Evolutionary conservation across 441 rosid species (phyloP).

Genomic region (Aleurites moluccanus): DNA sequence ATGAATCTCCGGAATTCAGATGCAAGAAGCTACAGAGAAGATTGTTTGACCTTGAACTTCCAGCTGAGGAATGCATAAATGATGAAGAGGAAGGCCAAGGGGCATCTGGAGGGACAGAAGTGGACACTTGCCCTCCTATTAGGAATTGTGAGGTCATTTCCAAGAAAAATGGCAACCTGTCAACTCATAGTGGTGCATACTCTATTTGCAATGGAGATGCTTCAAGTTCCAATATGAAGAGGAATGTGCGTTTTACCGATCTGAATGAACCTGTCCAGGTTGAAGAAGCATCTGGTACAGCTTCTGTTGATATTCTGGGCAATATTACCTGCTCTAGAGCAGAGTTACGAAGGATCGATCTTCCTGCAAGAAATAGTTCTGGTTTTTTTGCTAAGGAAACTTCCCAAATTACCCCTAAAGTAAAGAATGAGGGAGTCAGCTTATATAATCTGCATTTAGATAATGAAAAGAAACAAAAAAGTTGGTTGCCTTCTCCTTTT

Average conservation of each 20-base stretch:
- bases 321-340: constrained; percentile 26
- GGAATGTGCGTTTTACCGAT: constrained; percentile 22
- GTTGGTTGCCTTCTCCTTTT: constrained; percentile 14
- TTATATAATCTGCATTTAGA: constrained; percentile 25
- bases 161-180: constrained; percentile 20
- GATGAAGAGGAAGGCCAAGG: constrained; percentile 33
- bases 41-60: constrained; percentile 45
- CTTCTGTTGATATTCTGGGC: constrained; percentile 26
- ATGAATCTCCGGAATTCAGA: constrained; percentile 27
- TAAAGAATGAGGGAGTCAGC: constrained; percentile 24
- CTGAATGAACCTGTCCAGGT: constrained; percentile 38
- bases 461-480: constrained; percentile 22
- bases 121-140: constrained; percentile 20
- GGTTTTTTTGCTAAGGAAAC: constrained; percentile 29
- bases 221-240: constrained; percentile 22
- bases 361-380: constrained; percentile 25
- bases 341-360: constrained; percentile 24
- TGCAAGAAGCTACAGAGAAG: constrained; percentile 33
- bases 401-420: constrained; percentile 24
- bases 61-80: constrained; percentile 35
- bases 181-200: constrained; percentile 12
- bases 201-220: constrained; percentile 31
- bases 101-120: constrained; percentile 28
- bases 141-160: constrained; percentile 13
- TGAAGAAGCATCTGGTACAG: constrained; percentile 31